Conservation (phyloP, 2,329 filamentous ascomycete genomes). For the Talaromyces sp. region DNA sequence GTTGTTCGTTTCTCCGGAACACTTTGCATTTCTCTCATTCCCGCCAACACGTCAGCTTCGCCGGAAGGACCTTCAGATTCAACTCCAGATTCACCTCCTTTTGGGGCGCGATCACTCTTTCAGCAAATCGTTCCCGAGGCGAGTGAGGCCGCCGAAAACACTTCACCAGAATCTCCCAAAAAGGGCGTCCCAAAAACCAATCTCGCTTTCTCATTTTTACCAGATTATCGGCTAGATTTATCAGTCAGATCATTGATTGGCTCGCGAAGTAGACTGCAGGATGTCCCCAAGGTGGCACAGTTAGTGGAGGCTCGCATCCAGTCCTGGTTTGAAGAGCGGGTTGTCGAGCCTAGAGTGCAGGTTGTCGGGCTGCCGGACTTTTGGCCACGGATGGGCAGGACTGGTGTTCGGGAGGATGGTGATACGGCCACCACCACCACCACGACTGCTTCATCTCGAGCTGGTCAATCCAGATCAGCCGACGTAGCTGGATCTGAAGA, state of each 20-base stretch:
- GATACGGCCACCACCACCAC: constrained; percentile 17
- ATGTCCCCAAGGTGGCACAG: constrained; percentile 62
- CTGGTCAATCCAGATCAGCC: constrained; percentile 22
- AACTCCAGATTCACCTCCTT: constrained; percentile 13
- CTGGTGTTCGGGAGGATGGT: constrained; percentile 40
- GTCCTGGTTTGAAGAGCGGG: constrained; percentile 62
- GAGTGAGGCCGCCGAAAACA: constrained; percentile 12
- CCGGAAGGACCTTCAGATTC: constrained; percentile 29
- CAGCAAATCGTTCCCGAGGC: constrained; percentile 7
- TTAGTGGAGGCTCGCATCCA: constrained; percentile 59
- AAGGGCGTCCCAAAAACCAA: constrained; percentile 66
- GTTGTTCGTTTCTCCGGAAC: constrained; percentile 94
- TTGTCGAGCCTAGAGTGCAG: constrained; percentile 60
- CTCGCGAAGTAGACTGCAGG: constrained; percentile 56
- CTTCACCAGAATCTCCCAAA: constrained; percentile 39
- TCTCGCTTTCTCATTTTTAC: constrained; percentile 81
- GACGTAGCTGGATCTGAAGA: constrained; percentile 14
- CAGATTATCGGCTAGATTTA: constrained; percentile 60
- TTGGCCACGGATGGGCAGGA: constrained; percentile 54
- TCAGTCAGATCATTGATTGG: constrained; percentile 60
- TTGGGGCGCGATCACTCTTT: constrained; percentile 4
- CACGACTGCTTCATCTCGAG: constrained; percentile 21
- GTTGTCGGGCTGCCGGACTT: constrained; percentile 57
- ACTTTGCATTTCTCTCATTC: constrained; percentile 86
- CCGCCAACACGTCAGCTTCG: constrained; percentile 44